Conservation (phyloP, 2,329 filamentous ascomycete species). For the Coccinonectria pachysandricola region DNA sequence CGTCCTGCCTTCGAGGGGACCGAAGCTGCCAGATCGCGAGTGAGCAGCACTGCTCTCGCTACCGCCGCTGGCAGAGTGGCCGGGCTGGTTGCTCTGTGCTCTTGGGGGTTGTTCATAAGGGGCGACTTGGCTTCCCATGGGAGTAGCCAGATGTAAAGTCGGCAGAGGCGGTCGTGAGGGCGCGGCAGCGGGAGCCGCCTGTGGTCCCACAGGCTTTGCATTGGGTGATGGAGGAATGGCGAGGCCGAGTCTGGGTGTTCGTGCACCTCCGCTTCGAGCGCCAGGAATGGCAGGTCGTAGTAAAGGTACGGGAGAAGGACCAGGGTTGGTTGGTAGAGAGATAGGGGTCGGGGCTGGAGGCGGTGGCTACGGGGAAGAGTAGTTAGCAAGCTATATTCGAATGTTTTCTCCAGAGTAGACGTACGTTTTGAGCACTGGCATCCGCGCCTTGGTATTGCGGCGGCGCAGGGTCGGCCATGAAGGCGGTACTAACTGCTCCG, state of each 20-base stretch:
- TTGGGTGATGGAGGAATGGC: conserved; percentile 84
- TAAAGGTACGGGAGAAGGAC: conserved; percentile 60
- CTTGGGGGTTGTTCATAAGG: conserved; percentile 56
- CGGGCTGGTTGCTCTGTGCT: conserved; percentile 43
- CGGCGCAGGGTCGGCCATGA: conserved; percentile 15
- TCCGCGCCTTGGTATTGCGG: conserved; percentile 10
- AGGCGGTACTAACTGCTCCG: no score
- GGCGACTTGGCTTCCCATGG: conserved; percentile 67
- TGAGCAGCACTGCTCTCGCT: conserved; percentile 73
- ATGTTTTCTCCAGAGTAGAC: background rate
- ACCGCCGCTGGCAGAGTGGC: conserved; percentile 60
- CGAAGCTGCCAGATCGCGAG: conserved; percentile 77
- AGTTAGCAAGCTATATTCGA: conserved; percentile 7
- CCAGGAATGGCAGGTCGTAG: conserved; percentile 76
- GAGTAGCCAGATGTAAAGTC: conserved; percentile 76
- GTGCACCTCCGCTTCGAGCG: conserved; percentile 48
- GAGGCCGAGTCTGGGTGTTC: conserved; percentile 71
- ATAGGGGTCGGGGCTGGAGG: conserved; percentile 14
- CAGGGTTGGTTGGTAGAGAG: conserved; percentile 25
- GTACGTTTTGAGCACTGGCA: conserved; percentile 10
- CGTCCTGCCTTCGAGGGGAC: conserved; percentile 60
- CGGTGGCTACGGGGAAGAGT: conserved; percentile 11
- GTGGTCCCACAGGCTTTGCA: conserved; percentile 61
- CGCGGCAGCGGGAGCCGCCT: conserved; percentile 23
- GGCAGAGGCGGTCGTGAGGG: conserved; percentile 51